Evolutionary conservation across 352 stramenopile genomes (phyloP).

Genomic region (Phytophthora agathidicida): DNA sequence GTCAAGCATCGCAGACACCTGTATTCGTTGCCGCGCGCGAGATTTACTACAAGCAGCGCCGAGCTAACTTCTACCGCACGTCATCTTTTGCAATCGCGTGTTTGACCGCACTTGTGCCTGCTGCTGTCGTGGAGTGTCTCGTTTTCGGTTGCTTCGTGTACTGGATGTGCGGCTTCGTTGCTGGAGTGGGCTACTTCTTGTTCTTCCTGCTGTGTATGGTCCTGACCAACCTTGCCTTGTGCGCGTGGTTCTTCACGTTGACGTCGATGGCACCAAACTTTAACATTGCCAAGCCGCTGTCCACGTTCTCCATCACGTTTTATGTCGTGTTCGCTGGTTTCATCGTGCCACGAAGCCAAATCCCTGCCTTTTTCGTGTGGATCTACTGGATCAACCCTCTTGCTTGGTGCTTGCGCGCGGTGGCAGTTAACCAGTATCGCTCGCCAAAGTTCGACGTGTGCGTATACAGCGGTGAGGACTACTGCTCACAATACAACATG

Average conservation of each 20-base stretch:
- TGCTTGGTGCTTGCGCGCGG: conserved; percentile 36
- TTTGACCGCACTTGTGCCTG: conserved; percentile 15
- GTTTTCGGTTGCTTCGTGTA: conserved; percentile 61
- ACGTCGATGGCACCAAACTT: conserved; percentile 22
- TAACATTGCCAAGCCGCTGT: conserved; percentile 33
- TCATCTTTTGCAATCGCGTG: conserved; percentile 52
- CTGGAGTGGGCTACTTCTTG: conserved; percentile 7
- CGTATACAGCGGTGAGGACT: conserved; percentile 24
- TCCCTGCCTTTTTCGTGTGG: conserved; percentile 51
- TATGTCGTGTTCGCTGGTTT: conserved; percentile 55
- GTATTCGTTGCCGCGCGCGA: conserved; percentile 53
- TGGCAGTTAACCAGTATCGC: conserved; percentile 41
- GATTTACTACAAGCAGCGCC: conserved; percentile 81
- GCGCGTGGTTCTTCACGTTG: conserved; percentile 41
- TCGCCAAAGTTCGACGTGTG: conserved; percentile 27
- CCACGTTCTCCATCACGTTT: conserved; percentile 27
- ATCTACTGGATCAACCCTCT: conserved; percentile 68
- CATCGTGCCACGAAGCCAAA: conserved; percentile 33
- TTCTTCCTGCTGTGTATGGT: conserved; percentile 33
- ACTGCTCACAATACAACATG: conserved; percentile 28
- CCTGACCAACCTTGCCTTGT: conserved; percentile 36
- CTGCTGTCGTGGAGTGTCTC: conserved; percentile 48
- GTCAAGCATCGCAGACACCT: conserved; percentile 64
- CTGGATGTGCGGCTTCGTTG: conserved; percentile 53
- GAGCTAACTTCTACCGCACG: conserved; percentile 73